Percentiles rank a stretch among this genome's conserved stretches.
phyloP scores from a whole-genome alignment of 257 asterid species.

The Marsdenia floribunda region DNA sequence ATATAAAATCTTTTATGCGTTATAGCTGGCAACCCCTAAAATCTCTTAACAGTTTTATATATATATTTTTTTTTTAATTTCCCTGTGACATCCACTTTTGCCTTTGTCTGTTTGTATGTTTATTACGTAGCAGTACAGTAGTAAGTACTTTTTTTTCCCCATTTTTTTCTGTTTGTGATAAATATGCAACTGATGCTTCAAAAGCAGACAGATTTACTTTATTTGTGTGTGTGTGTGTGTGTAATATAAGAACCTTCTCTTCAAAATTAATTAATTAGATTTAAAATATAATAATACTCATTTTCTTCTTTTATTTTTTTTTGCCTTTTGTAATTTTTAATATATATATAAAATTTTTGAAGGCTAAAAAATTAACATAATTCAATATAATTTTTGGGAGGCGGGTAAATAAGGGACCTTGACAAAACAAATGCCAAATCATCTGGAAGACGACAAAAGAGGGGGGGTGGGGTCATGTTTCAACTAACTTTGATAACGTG shows the following conservation, averaged over 20 bases:
- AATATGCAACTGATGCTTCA: constrained; percentile 16
- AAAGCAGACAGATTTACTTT: constrained; percentile 35
- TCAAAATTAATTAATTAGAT: too few relatives aligned
- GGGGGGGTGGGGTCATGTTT: constrained; percentile 11
- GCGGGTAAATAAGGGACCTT: neutral
- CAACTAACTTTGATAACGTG: constrained; percentile 30
- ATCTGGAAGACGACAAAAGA: constrained; percentile 28
- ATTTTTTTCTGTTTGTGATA: too few relatives aligned
- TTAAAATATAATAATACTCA: too few relatives aligned
- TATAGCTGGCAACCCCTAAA: constrained; percentile 42
- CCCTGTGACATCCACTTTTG: constrained; percentile 12
- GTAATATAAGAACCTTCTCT: too few relatives aligned
- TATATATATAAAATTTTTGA: too few relatives aligned
- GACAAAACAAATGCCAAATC: constrained; percentile 13
- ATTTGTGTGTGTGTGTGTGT: too few relatives aligned
- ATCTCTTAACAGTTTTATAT: constrained; percentile 2
- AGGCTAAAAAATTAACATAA: too few relatives aligned
- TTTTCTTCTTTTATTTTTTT: too few relatives aligned
- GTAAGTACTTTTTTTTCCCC: too few relatives aligned
- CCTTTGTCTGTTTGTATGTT: neutral
- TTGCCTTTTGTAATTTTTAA: too few relatives aligned
- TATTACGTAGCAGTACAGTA: too few relatives aligned
- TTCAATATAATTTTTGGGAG: too few relatives aligned
- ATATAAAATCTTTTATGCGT: constrained; percentile 29
- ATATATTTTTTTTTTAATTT: neutral